Conservation (phyloP, 805 yeast species). For the Teunomyces lycoperdinae region DNA sequence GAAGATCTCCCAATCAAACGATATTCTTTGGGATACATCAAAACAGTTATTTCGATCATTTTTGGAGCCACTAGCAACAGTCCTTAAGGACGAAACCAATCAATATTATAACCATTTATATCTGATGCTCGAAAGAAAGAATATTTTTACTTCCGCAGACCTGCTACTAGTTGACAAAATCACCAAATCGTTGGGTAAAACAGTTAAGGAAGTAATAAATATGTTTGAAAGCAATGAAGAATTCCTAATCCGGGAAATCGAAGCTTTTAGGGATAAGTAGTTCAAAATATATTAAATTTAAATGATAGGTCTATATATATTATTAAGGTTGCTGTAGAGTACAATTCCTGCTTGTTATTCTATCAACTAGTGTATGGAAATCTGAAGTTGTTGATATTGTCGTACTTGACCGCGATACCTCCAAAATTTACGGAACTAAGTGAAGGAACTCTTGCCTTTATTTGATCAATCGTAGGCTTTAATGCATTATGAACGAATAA, state of each 20-base stretch:
- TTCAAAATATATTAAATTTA: background rate
- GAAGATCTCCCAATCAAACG: background rate
- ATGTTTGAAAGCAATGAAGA: slow-evolving; percentile 2
- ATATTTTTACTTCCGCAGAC: background rate
- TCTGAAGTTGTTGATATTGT: background rate
- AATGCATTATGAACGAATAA: slow-evolving; percentile 15
- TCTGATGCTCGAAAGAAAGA: background rate
- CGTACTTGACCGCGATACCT: slow-evolving; percentile 13
- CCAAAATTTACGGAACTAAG: slow-evolving; percentile 14
- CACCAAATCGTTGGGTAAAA: background rate
- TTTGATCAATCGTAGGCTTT: slow-evolving; percentile 4
- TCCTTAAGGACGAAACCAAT: slow-evolving; percentile 1
- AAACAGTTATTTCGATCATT: background rate
- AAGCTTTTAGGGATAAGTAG: background rate
- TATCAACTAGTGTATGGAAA: background rate
- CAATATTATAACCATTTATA: background rate
- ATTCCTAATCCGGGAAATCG: background rate
- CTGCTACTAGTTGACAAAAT: background rate
- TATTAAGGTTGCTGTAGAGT: background rate
- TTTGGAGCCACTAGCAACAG: background rate
- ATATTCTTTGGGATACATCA: background rate
- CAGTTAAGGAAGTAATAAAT: background rate
- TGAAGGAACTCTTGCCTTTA: slow-evolving; percentile 8
- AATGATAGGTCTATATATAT: background rate
- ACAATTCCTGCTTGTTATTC: slow-evolving; percentile 1